These are phyloP conservation scores for Pachysandra terminalis DNA, from an alignment of 164 flowering plant species.

Conservation along the genomic window DNA sequence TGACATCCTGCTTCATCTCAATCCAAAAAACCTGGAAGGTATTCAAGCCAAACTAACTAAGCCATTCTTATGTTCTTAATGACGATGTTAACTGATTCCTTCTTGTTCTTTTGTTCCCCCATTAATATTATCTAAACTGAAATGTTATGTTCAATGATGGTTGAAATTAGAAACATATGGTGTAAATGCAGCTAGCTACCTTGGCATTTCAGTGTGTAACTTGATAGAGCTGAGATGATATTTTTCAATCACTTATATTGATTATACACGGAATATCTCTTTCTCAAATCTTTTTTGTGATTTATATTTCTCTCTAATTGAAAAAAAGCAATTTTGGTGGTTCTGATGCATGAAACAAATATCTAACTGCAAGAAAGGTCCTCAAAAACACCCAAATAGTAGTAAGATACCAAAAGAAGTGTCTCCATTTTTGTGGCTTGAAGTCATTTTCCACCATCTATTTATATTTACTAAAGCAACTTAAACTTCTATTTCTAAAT, in stretches of 20 bases:
- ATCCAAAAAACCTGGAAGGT: neutral
- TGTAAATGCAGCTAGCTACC: too few relatives aligned
- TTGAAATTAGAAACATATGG: too few relatives aligned
- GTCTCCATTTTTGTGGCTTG: too few relatives aligned
- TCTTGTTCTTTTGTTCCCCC: too few relatives aligned
- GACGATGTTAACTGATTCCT: neutral
- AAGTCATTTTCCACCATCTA: too few relatives aligned
- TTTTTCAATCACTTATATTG: neutral
- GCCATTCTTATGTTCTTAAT: neutral
- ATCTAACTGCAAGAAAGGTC: neutral
- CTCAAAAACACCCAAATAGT: neutral
- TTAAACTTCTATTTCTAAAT: neutral
- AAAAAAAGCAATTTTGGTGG: neutral
- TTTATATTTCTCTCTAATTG: neutral
- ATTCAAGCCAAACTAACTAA: conserved; percentile 3
- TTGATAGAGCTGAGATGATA: neutral
- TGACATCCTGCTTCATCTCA: too few relatives aligned
- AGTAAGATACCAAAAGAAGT: neutral
- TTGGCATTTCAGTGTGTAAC: neutral
- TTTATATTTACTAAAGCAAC: neutral
- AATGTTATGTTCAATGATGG: too few relatives aligned
- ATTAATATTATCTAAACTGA: too few relatives aligned
- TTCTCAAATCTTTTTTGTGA: neutral
- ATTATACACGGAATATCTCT: neutral
- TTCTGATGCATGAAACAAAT: too few relatives aligned